Evolutionary conservation across 108 stramenopile genomes (phyloP), one percentile per base, ranked within the genome.

Genomic region (Nitzschia sp.): DNA sequence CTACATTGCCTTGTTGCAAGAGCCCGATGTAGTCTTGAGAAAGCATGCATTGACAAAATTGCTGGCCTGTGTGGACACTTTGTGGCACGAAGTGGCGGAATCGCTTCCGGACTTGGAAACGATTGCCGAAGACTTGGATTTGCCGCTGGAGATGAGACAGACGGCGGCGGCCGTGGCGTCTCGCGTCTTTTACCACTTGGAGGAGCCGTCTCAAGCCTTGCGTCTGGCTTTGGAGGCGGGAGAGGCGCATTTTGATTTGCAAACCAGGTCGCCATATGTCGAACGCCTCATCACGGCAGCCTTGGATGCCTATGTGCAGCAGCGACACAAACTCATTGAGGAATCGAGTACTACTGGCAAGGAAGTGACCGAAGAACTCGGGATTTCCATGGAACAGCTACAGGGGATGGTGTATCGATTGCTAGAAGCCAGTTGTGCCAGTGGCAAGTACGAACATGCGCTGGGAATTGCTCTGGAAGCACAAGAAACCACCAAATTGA

Each of bases 381-480:
- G 77, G 32, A 69, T 89, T 34, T 81, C 95, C 33, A 83, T 85
- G 80, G 86, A 94, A 51, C 95, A 97, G 56, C 88, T 99, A 46
- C 88, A 86, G 59, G 71, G 64, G 27, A 86, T 99, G 70, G 93
- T 99, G 0, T 86, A 96, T 33, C 85, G 83, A 46, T 89, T 98
- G 85, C 94, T 99, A 71, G 83, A 95, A 33, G 77, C 92, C 8
- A 98, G 98, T 71, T 98, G 92, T 71, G 47, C 64, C 2, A 93
- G 94, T 36, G 90, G 86, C 54, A 71, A 87, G 17, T 96, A 77
- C 66, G 77, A 82, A 19, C 97, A 98, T 74, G 98, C 99, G 0
- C 59, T 99, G 49, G 99, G 99, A 1, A 92, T 99, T 38, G 97
- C 99, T 0, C 77, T 99, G 26, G 98, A 99, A 71, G 81, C 96